Evolutionary conservation across 2,329 filamentous ascomycete genomes (phyloP).

Genomic region (Ophiostoma perfectum): DNA sequence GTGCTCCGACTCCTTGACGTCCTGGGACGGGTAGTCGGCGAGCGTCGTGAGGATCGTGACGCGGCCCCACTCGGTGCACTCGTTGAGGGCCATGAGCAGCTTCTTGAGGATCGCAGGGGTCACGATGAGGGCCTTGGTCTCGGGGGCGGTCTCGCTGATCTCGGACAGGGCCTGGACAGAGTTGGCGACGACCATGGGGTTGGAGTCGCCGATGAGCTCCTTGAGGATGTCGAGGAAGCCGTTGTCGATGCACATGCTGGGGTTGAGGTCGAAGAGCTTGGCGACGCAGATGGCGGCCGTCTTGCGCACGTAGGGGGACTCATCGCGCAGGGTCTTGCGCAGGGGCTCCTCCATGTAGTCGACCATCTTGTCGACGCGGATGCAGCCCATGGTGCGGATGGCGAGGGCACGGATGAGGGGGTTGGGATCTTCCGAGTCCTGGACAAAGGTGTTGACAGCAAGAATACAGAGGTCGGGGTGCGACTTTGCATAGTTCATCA

Average conservation of each 20-base stretch:
- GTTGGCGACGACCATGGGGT: constrained; percentile 98
- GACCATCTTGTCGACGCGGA: constrained; percentile 98
- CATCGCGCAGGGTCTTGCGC: constrained; percentile 90
- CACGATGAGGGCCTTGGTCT: constrained; percentile 80
- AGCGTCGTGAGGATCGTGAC: constrained; percentile 89
- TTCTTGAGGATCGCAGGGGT: constrained; percentile 84
- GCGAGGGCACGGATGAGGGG: constrained; percentile 90
- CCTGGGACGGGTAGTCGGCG: constrained; percentile 78
- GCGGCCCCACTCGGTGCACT: constrained; percentile 97
- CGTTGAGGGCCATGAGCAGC: constrained; percentile 90
- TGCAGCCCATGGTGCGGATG: constrained; percentile 97
- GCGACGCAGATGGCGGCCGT: constrained; percentile 97
- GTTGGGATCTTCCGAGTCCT: constrained; percentile 98
- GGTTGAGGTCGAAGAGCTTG: constrained; percentile 94
- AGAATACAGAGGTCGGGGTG: constrained; percentile 98
- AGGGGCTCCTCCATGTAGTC: constrained; percentile 99
- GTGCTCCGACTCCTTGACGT: constrained; percentile 93
- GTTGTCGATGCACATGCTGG: constrained; percentile 88
- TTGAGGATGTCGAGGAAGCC: constrained; percentile 91
- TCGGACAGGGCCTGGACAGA: constrained; percentile 90
- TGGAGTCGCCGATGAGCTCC: constrained; percentile 93
- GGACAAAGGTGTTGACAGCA: constrained; percentile 97
- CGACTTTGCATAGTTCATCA: constrained; percentile 99
- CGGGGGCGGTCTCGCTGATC: constrained; percentile 82
- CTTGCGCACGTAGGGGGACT: constrained; percentile 97